These are phyloP conservation scores for carrot (Daucus carota) DNA, from an alignment of 129 eudicot genomes.

Conservation along the genomic window DH1_v3.0 NC_030381.2:33568001-33568500, in stretches of 20 bases:
- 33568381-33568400: constrained; percentile 67
- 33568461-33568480: constrained; percentile 68
- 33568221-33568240: constrained; percentile 30
- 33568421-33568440: constrained; percentile 33
- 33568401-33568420: constrained; percentile 49
- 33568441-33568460: constrained; percentile 58
- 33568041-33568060: constrained; percentile 89
- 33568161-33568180: constrained; percentile 60
- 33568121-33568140: constrained; percentile 81
- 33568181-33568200: constrained; percentile 82
- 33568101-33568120: constrained; percentile 85
- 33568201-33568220: constrained; percentile 77
- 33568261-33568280: constrained; percentile 46
- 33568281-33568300: constrained; percentile 36
- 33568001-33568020: constrained; percentile 64
- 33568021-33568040: constrained; percentile 66
- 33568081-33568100: constrained; percentile 76
- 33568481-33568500: constrained; percentile 59
- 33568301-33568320: background rate
- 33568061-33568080: constrained; percentile 68
- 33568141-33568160: constrained; percentile 59
- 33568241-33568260: constrained; percentile 33
- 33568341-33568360: constrained; percentile 46
- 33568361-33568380: constrained; percentile 37
- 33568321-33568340: constrained; percentile 22